A percentile compares a stretch with the other conserved stretches of the same genome.
Conservation (phyloP, 2,329 filamentous ascomycete species). For the Alternaria atra region DNA sequence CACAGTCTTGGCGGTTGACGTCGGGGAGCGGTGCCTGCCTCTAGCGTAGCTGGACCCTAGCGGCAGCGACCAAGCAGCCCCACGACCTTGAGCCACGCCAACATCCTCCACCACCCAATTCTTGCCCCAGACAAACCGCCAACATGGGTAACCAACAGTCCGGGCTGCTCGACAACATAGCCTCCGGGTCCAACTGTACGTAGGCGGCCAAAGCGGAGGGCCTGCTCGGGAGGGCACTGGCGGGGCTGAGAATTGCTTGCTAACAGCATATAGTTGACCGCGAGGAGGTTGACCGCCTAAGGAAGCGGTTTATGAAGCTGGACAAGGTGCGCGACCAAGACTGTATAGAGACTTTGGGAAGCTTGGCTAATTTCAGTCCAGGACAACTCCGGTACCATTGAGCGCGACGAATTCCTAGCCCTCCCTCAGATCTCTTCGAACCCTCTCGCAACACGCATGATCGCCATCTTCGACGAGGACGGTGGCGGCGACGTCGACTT, state of each 20-base stretch:
- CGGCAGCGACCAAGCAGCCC: conserved; percentile 24
- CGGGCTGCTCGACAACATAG: conserved; percentile 90
- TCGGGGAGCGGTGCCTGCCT: conserved; percentile 27
- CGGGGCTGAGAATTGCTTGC: conserved; percentile 41
- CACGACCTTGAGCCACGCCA: conserved; percentile 30
- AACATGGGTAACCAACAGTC: conserved; percentile 65
- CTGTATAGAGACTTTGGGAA: no score
- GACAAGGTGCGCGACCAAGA: conserved; percentile 76
- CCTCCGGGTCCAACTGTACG: conserved; percentile 95
- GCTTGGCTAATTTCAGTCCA: conserved; percentile 49
- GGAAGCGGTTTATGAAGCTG: conserved; percentile 99
- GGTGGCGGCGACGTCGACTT: conserved; percentile 98
- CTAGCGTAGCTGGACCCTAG: conserved; percentile 27
- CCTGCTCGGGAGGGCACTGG: conserved; percentile 32
- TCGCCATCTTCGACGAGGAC: conserved; percentile 98
- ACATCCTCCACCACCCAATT: conserved; percentile 24
- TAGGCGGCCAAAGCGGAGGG: conserved; percentile 23
- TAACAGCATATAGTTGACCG: conserved; percentile 76
- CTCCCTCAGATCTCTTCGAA: conserved; percentile 98
- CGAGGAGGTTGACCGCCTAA: conserved; percentile 93
- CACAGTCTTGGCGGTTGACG: conserved; percentile 37
- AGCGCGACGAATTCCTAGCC: conserved; percentile 97
- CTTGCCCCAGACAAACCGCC: conserved; percentile 31
- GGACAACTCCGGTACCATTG: conserved; percentile 98
- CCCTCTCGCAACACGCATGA: conserved; percentile 97